A percentile compares a stretch with the other conserved stretches of the same genome.
phyloP scores from a whole-genome alignment of 2,329 filamentous ascomycete genomes.

The Paecilomyces niveus region DNA sequence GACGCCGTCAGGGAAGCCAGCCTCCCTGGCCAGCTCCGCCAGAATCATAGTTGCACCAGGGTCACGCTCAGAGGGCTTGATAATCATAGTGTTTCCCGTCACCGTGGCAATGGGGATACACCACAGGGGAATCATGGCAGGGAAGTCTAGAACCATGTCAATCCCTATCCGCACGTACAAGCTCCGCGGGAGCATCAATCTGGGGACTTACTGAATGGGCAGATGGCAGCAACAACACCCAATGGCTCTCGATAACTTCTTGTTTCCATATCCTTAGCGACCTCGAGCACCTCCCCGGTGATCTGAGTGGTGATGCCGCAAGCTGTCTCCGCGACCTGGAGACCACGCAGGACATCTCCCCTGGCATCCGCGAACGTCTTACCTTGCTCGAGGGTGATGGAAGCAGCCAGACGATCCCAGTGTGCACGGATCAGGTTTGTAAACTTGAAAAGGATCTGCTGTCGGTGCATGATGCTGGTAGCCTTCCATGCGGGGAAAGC shows the following conservation, averaged over 20 bases:
- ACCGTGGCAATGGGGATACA: constrained; percentile 57
- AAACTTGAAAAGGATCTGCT: constrained; percentile 63
- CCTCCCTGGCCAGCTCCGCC: constrained; percentile 52
- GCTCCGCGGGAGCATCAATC: background rate
- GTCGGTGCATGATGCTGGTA: constrained; percentile 52
- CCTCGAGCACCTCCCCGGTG: constrained; percentile 60
- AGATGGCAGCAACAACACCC: constrained; percentile 59
- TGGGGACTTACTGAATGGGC: constrained; percentile 52
- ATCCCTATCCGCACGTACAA: constrained; percentile 3
- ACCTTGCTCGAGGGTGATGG: constrained; percentile 61
- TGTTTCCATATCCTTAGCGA: constrained; percentile 65
- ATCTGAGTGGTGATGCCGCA: constrained; percentile 62
- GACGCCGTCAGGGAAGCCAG: constrained; percentile 55
- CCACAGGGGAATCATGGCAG: constrained; percentile 65
- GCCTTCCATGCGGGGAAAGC: constrained; percentile 57
- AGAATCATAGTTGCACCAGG: constrained; percentile 57
- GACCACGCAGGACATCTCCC: constrained; percentile 58
- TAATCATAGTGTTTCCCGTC: constrained; percentile 54
- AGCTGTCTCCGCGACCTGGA: constrained; percentile 61
- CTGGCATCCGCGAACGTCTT: constrained; percentile 63
- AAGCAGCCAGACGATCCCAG: constrained; percentile 59
- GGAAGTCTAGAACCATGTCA: constrained; percentile 47
- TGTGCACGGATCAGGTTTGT: constrained; percentile 56
- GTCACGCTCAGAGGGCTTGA: constrained; percentile 59
- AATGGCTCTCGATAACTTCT: constrained; percentile 59